phyloP scores from a whole-genome alignment of 148 eudicot genomes.

The Rhododendron ferrugineum region DNA sequence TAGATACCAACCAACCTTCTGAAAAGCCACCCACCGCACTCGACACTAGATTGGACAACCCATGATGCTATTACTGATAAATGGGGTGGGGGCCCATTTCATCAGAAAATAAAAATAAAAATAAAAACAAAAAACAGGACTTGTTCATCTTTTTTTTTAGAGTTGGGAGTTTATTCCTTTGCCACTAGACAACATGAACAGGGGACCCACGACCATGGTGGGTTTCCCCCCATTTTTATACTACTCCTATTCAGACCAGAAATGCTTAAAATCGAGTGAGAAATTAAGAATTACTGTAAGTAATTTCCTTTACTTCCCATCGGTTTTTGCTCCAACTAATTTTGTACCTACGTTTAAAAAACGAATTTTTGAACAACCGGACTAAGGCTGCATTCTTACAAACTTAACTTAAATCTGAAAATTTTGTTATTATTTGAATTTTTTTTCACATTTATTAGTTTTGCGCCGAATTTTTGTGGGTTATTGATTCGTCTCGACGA shows the following conservation, averaged over 20 bases:
- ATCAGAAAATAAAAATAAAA: background rate
- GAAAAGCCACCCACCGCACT: slow-evolving; percentile 6
- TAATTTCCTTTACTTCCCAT: background rate
- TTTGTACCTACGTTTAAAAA: too few species aligned
- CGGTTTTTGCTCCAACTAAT: background rate
- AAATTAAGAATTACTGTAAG: background rate
- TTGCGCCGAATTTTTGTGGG: too few species aligned
- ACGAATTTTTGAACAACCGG: too few species aligned
- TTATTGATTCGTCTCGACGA: too few species aligned
- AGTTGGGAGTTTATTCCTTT: background rate
- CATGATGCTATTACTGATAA: background rate
- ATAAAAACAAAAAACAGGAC: too few species aligned
- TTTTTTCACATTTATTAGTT: too few species aligned
- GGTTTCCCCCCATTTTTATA: background rate
- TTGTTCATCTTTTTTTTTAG: too few species aligned
- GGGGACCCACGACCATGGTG: background rate
- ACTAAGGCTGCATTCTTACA: too few species aligned
- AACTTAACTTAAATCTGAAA: too few species aligned
- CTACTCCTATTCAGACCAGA: background rate
- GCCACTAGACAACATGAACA: background rate
- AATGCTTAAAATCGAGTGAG: background rate
- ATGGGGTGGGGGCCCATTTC: background rate
- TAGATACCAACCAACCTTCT: background rate
- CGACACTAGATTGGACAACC: background rate
- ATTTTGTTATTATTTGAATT: too few species aligned